Evolutionary conservation across 768 basidiomycete genomes (phyloP), one percentile per base, ranked within the genome.

Genomic region (Auriscalpium orientale): DNA sequence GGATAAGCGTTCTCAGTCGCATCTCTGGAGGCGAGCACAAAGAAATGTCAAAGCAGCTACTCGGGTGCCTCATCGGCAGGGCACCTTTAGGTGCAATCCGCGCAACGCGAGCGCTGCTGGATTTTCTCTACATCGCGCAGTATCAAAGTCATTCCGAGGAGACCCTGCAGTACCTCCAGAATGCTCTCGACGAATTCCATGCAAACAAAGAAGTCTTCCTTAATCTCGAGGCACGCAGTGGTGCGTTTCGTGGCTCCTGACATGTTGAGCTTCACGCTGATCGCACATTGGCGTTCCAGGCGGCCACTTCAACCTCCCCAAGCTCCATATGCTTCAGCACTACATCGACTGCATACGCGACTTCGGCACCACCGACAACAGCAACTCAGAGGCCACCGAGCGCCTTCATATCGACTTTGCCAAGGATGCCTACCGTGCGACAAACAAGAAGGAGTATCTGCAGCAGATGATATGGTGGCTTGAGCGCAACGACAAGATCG

Each of bases 91-190:
- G 49, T n/a, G 49, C 49, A 6, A 15, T 51, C 0, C 38, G 51
- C 2, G 51, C 43, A 10, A 13, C 43, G 1, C 40, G 54, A 3
- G 47, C 36, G 0, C 37, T 53, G 0, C 56, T 76, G 0, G 72
- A 79, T 55, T 78, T 77, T 56, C 51, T 75, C 6, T 73, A 70
- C 54, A 55, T 71, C 9, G 70, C 73, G 0, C 71, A 72, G 38
- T 72, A 71, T 52, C 64, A 67, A 0, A 16, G 62, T 2, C 75
- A 76, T 54, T 62, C 70, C 0, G 56, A 61, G 1, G 50, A 62
- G 15, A 71, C 70, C 1, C 67, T 77, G 0, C 15, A 45, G 0
- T 38, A 51, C 3, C 53, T 79, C 0, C 47, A 67, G 2, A 50
- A 60, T 0, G 63, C 69, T 0, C 66, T 76, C 1, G 15, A 57